Conservation (phyloP, 139 green algal genomes). For the Haematococcus lacustris region DNA sequence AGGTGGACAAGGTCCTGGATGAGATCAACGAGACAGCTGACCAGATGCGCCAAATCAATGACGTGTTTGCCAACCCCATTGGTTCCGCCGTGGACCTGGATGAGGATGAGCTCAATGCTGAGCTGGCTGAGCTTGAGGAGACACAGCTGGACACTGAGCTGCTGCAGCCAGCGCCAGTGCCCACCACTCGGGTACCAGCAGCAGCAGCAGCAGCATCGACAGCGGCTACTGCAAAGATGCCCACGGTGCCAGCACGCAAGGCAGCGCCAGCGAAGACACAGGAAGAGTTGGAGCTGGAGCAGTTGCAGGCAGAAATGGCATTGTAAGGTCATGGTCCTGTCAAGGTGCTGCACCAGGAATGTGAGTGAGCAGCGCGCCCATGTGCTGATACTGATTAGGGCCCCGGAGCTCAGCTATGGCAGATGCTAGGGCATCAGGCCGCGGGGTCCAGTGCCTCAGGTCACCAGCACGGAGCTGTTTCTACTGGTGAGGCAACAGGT, state of each 20-base stretch:
- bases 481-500: too few species aligned
- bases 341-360: too few species aligned
- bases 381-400: too few species aligned
- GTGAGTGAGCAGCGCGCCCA: too few species aligned
- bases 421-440: too few species aligned
- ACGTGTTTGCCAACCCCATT: too few species aligned
- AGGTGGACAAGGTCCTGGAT: conserved; percentile 90
- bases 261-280: conserved; percentile 11
- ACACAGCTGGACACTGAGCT: conserved; percentile 64
- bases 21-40: conserved; percentile 91
- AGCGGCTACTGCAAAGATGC: conserved; percentile 15
- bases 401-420: too few species aligned
- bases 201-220: conserved; percentile 16
- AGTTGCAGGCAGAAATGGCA: conserved; percentile 1
- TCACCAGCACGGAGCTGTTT: too few species aligned
- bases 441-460: too few species aligned
- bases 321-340: background rate
- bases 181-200: conserved; percentile 28
- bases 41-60: conserved; percentile 85
- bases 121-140: conserved; percentile 49
- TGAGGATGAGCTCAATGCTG: conserved; percentile 47
- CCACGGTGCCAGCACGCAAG: conserved; percentile 14
- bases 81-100: conserved; percentile 68
- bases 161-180: conserved; percentile 58
- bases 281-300: background rate